These are phyloP conservation scores for Hyphochytrium catenoides DNA, from an alignment of 352 stramenopile species.

Conservation along the genomic window DNA sequence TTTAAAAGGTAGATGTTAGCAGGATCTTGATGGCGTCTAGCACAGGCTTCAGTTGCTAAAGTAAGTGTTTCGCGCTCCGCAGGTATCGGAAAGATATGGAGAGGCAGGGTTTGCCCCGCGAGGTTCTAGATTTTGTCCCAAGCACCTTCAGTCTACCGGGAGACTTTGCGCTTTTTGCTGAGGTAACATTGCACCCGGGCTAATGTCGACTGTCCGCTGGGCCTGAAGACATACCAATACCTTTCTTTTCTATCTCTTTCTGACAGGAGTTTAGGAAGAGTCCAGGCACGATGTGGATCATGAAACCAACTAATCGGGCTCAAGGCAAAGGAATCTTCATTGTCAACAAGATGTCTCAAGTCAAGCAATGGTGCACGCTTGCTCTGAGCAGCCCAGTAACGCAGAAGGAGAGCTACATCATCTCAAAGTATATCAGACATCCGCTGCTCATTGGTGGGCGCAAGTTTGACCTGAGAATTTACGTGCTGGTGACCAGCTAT, in stretches of 20 bases:
- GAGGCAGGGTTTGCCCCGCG: slow-evolving; percentile 7
- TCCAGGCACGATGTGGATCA: slow-evolving; percentile 73
- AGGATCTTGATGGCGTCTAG: no score
- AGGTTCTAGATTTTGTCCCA: slow-evolving; percentile 48
- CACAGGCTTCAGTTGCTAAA: no score
- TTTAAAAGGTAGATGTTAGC: slow-evolving; percentile 54
- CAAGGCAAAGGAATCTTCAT: slow-evolving; percentile 82
- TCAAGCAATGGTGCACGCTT: slow-evolving; percentile 64
- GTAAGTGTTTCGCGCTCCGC: no score
- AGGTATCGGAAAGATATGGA: slow-evolving; percentile 14
- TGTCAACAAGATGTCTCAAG: slow-evolving; percentile 72
- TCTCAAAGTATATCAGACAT: slow-evolving; percentile 68
- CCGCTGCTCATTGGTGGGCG: slow-evolving; percentile 68
- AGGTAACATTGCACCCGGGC: slow-evolving; percentile 13
- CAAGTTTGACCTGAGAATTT: slow-evolving; percentile 79
- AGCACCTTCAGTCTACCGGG: slow-evolving; percentile 72
- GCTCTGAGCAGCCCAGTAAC: slow-evolving; percentile 23
- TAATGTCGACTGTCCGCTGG: no score
- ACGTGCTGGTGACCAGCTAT: slow-evolving; percentile 71
- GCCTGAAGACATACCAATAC: no score
- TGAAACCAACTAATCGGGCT: slow-evolving; percentile 68
- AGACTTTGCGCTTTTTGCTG: slow-evolving; percentile 78
- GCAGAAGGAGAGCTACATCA: slow-evolving; percentile 46
- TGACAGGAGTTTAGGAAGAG: slow-evolving; percentile 36
- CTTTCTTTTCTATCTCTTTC: not conserved